Base-by-base conservation (phyloP, 2,329 filamentous ascomycete species). In the Trichoderma asperellum region DNA sequence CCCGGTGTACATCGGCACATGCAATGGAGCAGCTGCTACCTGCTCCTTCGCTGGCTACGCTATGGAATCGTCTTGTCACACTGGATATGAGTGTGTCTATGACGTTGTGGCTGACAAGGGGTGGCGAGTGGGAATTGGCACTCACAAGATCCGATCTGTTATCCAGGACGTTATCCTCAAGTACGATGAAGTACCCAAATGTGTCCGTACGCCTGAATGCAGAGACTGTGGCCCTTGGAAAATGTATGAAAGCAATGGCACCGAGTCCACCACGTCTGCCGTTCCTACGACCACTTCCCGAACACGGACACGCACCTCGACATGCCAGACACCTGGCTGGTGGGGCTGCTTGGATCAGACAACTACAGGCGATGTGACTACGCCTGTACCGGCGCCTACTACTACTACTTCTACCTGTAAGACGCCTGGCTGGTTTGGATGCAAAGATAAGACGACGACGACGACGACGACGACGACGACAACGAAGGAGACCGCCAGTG, bases 1-100 rank as follows among this genome's bases (percentile, higher is more conserved):
- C 79, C 96, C 96, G 0, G 90, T 99, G 40, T 99, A 91, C 76
- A 94, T 97, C 82, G 96, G 96, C 37, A 92, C 91, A 0, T 98
- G 96, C 81, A 97, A 97, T 75, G 92, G 92, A 37, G 93, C 92
- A 2, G 94, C 92, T 2, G 94, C 95, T 2, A 89, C 91, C 12
- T 98, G 96, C 79, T 96, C 94, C 0, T 89, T 97, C 75, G 95
- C 90, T 1, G 96, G 96, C 0, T 99, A 98, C 78, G 94, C 96
- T 1, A 87, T 99, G 84, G 94, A 99, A 80, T 92, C 93, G 14
- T 86, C 90, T n/a, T 99, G 96, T 74, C 96, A 98, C 75, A 92
- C 93, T 0, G 96, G 96, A 8, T 87, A 88, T 65, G 91, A 96
- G 77, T 98, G 96, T 75, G 88, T 92, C 0, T 99, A 97, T 77